A percentile compares a stretch with the other conserved stretches of the same genome.
phyloP scores from a whole-genome alignment of 2,329 filamentous ascomycete species.

The Amauroascus verrucosus region DNA sequence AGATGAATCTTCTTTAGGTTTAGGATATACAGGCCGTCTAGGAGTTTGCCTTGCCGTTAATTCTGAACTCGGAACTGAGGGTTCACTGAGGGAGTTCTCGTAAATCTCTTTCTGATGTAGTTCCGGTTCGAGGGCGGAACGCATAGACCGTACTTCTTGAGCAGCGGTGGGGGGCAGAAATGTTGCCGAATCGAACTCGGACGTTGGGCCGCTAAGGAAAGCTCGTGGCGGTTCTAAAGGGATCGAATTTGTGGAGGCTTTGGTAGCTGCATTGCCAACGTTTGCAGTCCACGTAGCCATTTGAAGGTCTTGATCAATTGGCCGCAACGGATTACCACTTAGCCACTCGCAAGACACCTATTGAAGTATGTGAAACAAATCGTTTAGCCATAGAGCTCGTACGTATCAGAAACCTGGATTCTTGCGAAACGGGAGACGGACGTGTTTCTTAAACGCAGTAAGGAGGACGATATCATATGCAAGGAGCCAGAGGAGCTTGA shows the following conservation, averaged over 20 bases:
- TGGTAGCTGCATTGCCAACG: constrained; percentile 10
- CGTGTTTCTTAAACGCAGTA: too few species aligned
- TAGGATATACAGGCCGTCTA: not conserved
- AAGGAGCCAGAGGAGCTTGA: too few species aligned
- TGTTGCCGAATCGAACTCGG: not conserved
- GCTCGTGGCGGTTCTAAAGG: constrained; percentile 10
- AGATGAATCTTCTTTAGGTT: not conserved
- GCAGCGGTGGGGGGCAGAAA: not conserved
- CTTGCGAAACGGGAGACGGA: not conserved
- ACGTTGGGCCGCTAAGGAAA: constrained; percentile 7
- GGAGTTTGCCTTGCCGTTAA: not conserved
- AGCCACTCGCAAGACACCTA: not conserved
- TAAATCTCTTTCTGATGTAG: not conserved
- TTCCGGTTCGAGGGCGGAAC: not conserved
- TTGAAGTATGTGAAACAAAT: not conserved
- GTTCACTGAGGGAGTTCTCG: not conserved
- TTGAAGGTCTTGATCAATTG: not conserved
- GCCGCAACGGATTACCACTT: not conserved
- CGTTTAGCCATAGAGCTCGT: not conserved
- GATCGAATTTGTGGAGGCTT: not conserved
- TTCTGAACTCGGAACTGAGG: not conserved
- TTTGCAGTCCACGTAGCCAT: constrained; percentile 15
- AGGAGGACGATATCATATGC: too few species aligned
- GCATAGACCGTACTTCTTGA: not conserved
- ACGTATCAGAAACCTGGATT: not conserved